Evolutionary conservation across 208 protist genomes (phyloP).

Genomic region (Naegleria gruberi): DNA sequence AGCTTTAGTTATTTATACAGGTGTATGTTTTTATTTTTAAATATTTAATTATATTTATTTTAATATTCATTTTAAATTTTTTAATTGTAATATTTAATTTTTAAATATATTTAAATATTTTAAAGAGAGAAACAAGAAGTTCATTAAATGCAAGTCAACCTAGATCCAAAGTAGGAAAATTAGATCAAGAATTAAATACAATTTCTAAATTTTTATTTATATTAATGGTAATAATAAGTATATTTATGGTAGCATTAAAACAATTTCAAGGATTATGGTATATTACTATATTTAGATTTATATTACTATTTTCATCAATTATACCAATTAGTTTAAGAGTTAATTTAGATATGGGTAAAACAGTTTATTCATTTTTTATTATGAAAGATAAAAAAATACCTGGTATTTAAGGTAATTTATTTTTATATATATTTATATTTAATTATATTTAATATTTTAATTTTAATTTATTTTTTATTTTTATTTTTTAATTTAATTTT

Average conservation of each 20-base stretch:
- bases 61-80: too few species aligned
- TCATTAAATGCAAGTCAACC: conserved; percentile 86
- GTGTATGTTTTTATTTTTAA: conserved; percentile 20
- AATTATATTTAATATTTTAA: background rate
- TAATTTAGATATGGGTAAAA: conserved; percentile 93
- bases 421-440: background rate
- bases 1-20: conserved; percentile 79
- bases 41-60: background rate
- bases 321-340: conserved; percentile 95
- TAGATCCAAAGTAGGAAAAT: conserved; percentile 70
- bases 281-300: conserved; percentile 80
- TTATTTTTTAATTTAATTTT: conserved; percentile 40
- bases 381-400: conserved; percentile 64
- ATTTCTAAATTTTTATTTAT: conserved; percentile 69
- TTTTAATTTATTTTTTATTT: conserved; percentile 13
- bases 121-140: conserved; percentile 70
- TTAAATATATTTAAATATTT: background rate
- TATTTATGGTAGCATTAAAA: conserved; percentile 49
- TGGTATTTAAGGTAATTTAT: conserved; percentile 33
- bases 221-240: conserved; percentile 45
- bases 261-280: conserved; percentile 59
- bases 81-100: background rate
- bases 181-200: conserved; percentile 90
- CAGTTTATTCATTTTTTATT: conserved; percentile 87
- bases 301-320: conserved; percentile 94